Evolutionary conservation across 179 eudicot species (phyloP), one percentile per base, ranked within the genome.

Genomic region (Dionaea muscipula): DNA sequence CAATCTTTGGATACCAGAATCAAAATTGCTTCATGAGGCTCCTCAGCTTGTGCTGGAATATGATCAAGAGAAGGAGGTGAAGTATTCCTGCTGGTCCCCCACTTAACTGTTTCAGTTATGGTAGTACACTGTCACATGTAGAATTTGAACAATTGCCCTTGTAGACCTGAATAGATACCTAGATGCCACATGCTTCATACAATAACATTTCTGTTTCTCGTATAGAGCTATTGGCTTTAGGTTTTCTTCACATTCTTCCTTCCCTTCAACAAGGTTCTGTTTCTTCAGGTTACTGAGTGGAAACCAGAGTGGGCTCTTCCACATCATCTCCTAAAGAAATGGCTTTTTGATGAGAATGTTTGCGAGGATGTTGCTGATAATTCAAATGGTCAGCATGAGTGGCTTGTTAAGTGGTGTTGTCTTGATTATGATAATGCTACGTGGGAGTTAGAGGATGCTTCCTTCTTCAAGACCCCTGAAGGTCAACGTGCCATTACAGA

Each of bases 351-450:
- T 33, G 59, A 72, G 60, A 31, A 59, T 51, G 44, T 26, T 25
- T 47, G 54, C 40, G 63, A 60, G 48, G 65, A 61, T 53, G 47
- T 52, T 57, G 61, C 33, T 33, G 43, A 27, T 62, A 48, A 28
- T 64, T 68, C 74, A 25, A 54, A 67, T 27, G 54, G 71, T 68
- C 59, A 61, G 22, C 55, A 57, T 66, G 87, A 76, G 64, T 85
- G 94, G 94, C 90, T 88, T 68, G 86, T 88, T 53, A 85, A 85
- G 75, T 88, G 96, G 96, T 14, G 65, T 46, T 81, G 79, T 61
- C 87, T 85, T 63, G 81, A 69, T 60, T 80, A 88, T 68, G 78
- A 75, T 61, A 66, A 75, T 65, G 83, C 75, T 52, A 78, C 87
- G 17, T 88, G 94, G 96, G 96, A 88, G 66, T 65, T 78, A 20